phyloP scores from a whole-genome alignment of 2,329 filamentous ascomycete genomes.

The Phyllosticta capitalensis region DNA sequence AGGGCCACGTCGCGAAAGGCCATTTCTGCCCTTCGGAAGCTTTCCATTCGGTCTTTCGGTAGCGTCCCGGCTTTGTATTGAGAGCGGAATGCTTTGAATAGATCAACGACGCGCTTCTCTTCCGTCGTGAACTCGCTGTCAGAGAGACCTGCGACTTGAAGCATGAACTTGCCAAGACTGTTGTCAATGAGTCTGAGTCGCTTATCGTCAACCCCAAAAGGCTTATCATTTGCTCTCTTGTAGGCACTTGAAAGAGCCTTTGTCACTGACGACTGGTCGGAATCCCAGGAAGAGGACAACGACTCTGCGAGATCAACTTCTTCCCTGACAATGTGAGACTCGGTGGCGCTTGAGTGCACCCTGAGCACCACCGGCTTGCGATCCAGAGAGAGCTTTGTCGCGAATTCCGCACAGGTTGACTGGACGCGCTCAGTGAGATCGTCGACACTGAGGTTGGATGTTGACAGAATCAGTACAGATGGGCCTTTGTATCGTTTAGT shows the following conservation, averaged over 20 bases:
- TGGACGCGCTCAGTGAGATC: background rate
- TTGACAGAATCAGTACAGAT: background rate
- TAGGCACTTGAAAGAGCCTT: background rate
- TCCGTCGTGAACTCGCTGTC: background rate
- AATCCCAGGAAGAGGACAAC: too few relatives aligned
- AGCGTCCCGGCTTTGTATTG: too few relatives aligned
- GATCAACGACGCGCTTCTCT: background rate
- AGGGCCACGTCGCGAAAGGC: background rate
- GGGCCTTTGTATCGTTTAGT: background rate
- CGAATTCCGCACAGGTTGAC: background rate
- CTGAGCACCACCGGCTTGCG: background rate
- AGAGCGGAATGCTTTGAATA: background rate
- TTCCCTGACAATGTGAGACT: background rate
- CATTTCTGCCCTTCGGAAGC: background rate
- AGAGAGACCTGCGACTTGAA: background rate
- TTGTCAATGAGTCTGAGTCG: background rate
- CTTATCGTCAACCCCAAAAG: background rate
- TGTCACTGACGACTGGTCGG: background rate
- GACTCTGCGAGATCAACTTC: too few relatives aligned
- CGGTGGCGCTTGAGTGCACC: background rate
- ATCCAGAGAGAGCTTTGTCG: background rate
- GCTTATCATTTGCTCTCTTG: too few relatives aligned
- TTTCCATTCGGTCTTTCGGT: background rate
- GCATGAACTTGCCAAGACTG: background rate
- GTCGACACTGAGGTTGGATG: background rate